Evolutionary conservation across 2,329 filamentous ascomycete genomes (phyloP), one percentile per base, ranked within the genome.

Genomic region (Microascus cirrosus): DNA sequence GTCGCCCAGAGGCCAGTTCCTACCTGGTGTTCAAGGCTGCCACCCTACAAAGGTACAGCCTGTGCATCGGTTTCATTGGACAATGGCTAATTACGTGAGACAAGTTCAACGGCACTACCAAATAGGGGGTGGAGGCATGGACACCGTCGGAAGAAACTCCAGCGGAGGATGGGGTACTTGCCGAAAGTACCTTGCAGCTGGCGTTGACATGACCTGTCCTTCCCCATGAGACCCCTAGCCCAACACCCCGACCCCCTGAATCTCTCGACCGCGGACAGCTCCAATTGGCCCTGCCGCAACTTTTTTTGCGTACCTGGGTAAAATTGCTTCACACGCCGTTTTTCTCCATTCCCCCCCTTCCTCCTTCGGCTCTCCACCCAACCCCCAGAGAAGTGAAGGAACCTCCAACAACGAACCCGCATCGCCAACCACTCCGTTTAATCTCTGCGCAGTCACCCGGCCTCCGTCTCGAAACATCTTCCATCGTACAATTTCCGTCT

Each of bases 301-400:
- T 69, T 68, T 32, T 69, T 71, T 65, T 50, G 45, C 22, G 45
- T 50, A 50, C 45, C 45, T 50, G 62, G 68, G 67, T 71, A 67
- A 71, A 71, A 71, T 71, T 71, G 65, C 69, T 68, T 67, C 61
- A 62, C 61, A 61, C 62, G 59, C 50, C 59, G 59, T 59, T 59
- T 62, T 59, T 59, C 59, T 59, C 60, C 60, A 61, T 62, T 62
- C 63, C 62, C 61, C n/a, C 59, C 48, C 54, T 57, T 52, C 56
- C 52, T 56, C 54, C 51, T 54, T 58, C 53, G 56, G 50, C 42
- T 50, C 58, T 54, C 42, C 58, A 42, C 36, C 45, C n/a, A 50
- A 50, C 45, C 45, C 45, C 45, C 20, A 50, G 45, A 50, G 20
- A 50, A 35, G 6, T 51, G 10, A n/a, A 32, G 15, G n/a, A 12